phyloP scores from a whole-genome alignment of 2,329 filamentous ascomycete species.

The Zymoseptoria brevis region DNA sequence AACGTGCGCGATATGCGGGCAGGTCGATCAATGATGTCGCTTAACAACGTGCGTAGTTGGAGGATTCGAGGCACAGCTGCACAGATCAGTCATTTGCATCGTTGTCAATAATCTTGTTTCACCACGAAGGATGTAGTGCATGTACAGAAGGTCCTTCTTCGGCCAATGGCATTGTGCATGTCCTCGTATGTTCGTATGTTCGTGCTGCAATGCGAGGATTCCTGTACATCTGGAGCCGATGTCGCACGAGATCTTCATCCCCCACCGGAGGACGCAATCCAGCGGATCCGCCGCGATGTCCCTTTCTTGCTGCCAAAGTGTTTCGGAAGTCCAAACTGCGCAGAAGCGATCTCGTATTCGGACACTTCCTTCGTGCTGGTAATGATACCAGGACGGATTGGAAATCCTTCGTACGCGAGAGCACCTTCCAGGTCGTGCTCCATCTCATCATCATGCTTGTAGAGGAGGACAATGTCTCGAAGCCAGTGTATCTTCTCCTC shows the following conservation, averaged over 20 bases:
- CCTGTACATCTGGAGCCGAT: background rate
- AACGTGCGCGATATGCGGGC: background rate
- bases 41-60: background rate
- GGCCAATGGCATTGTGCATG: background rate
- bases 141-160: background rate
- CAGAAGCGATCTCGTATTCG: slow-evolving; percentile 19
- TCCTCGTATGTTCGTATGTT: background rate
- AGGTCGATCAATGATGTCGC: background rate
- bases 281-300: background rate
- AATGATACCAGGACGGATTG: slow-evolving; percentile 10
- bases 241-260: background rate
- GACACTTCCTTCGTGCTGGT: slow-evolving; percentile 14
- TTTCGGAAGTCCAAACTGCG: slow-evolving; percentile 17
- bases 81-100: background rate
- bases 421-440: slow-evolving; percentile 16
- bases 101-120: background rate
- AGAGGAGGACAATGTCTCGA: slow-evolving; percentile 17
- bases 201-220: background rate
- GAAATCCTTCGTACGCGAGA: slow-evolving; percentile 14
- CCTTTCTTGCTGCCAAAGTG: slow-evolving; percentile 20
- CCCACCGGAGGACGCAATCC: background rate
- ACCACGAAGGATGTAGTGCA: background rate
- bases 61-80: background rate
- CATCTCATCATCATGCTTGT: slow-evolving; percentile 17
- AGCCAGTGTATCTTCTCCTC: slow-evolving; percentile 17